Percentiles rank a stretch among this genome's conserved stretches.
Conservation (phyloP, 345 rosid species). For the Euphorbia lathyris region DNA sequence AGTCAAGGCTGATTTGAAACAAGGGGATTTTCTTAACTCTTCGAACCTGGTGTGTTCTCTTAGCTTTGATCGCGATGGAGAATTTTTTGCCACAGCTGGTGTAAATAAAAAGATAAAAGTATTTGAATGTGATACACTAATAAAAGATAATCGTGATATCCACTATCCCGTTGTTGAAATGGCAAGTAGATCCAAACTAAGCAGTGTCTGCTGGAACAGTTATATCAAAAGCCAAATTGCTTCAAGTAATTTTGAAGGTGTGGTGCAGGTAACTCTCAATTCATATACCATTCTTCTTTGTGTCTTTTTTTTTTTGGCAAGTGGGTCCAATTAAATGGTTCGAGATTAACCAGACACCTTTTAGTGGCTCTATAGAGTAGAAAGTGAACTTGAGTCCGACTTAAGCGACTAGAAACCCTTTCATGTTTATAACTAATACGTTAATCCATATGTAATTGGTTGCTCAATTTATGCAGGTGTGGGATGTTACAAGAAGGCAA, state of each 20-base stretch:
- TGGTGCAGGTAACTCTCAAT: slow-evolving; percentile 66
- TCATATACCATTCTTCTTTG: not conserved
- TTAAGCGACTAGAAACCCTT: no score
- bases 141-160: slow-evolving; percentile 66
- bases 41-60: slow-evolving; percentile 88
- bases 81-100: slow-evolving; percentile 92
- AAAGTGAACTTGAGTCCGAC: no score
- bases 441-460: slow-evolving; percentile 7
- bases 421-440: not conserved
- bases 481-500: slow-evolving; percentile 95
- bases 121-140: slow-evolving; percentile 68
- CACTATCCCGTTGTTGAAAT: slow-evolving; percentile 94
- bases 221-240: slow-evolving; percentile 93
- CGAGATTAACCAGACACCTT: no score
- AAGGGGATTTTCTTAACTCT: slow-evolving; percentile 85
- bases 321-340: not conserved
- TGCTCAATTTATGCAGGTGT: slow-evolving; percentile 45
- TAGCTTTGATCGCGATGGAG: slow-evolving; percentile 88
- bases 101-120: slow-evolving; percentile 93
- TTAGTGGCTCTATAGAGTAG: no score
- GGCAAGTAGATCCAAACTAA: slow-evolving; percentile 74
- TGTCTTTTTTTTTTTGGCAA: not conserved
- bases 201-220: slow-evolving; percentile 88
- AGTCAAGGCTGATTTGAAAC: slow-evolving; percentile 87
- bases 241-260: slow-evolving; percentile 97